Base-by-base conservation (phyloP, 2,329 filamentous ascomycete species). In the Dactylonectria estremocensis region DNA sequence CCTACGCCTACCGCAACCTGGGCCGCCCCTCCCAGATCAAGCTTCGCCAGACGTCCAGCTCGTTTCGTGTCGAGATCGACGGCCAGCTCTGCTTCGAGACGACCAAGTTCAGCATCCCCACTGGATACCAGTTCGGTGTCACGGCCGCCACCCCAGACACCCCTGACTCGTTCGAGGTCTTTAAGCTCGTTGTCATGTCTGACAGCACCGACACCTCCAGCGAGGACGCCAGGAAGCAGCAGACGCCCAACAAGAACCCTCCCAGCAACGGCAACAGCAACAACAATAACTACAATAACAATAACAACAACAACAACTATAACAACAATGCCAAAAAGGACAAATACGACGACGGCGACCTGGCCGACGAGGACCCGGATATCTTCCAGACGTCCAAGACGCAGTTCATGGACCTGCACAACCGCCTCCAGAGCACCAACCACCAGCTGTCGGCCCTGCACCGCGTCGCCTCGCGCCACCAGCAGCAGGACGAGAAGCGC, bases 81-180 rank as follows among this genome's bases (percentile, higher is more conserved):
- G 92, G 92, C 66, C 86, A 87, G 60, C 83, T 89, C 46, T 99
- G 96, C 85, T 98, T 99, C 83, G 89, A 94, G 77, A 95, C 91
- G 59, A 84, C 91, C 80, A 93, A 94, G 85, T 87, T 98, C 76
- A 86, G 85, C 68, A 87, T 99, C 24, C 96, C 95, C 3, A 76
- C 87, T 2, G 93, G 93, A 72, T 97, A 98, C 84, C 88, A 89
- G 79, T 93, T 97, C 72, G 96, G 96, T 75, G 84, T 99, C 73
- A 94, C 93, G 13, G 96, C 95, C 48, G 93, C 94, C 16, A 95
- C 94, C 3, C 93, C 94, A 33, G 95, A 98, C 73, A 95, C 91
- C 75, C 95, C 96, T 1, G 96, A 99, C 82, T 97, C 94, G 5
- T 97, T 98, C 77, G 96, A 99, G 82, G 81, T 97, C 72, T 96